Evolutionary conservation across 257 asterid genomes (phyloP).

Genomic region (Capsicum chinense): DNA sequence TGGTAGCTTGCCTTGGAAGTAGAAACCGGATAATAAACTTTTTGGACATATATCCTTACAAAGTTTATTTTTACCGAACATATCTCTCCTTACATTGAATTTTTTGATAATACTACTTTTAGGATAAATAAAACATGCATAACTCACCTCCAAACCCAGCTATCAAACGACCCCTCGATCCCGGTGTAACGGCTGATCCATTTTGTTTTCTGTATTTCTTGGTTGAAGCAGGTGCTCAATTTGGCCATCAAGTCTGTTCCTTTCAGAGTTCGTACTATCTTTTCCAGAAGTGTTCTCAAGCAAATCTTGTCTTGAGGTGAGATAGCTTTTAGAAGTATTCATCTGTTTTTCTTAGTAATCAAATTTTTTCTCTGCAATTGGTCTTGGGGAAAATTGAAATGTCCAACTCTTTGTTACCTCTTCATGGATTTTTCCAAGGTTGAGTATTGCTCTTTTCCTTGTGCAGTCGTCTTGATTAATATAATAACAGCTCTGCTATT

Average conservation of each 20-base stretch:
- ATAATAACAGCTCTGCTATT: background rate
- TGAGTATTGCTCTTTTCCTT: background rate
- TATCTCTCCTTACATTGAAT: background rate
- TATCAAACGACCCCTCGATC: too few relatives aligned
- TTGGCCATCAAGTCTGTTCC: conserved; percentile 95
- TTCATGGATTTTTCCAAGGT: background rate
- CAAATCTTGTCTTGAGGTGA: conserved; percentile 94
- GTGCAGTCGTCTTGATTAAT: background rate
- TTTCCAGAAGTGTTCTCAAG: conserved; percentile 71
- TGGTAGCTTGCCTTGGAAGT: background rate
- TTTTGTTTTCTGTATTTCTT: conserved; percentile 27
- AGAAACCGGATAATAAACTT: background rate
- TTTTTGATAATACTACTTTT: too few relatives aligned
- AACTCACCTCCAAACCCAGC: too few relatives aligned
- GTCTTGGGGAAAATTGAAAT: background rate
- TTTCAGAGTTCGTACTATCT: conserved; percentile 92
- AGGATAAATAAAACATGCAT: too few relatives aligned
- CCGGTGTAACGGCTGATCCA: background rate
- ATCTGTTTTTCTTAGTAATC: background rate
- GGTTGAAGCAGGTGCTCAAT: conserved; percentile 72
- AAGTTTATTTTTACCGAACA: background rate
- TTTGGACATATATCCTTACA: background rate
- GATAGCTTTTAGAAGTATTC: conserved; percentile 31
- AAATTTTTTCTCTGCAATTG: background rate
- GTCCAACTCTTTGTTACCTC: conserved; percentile 15